Conservation (phyloP, 306 rosid species). For the Malus domestica region DNA sequence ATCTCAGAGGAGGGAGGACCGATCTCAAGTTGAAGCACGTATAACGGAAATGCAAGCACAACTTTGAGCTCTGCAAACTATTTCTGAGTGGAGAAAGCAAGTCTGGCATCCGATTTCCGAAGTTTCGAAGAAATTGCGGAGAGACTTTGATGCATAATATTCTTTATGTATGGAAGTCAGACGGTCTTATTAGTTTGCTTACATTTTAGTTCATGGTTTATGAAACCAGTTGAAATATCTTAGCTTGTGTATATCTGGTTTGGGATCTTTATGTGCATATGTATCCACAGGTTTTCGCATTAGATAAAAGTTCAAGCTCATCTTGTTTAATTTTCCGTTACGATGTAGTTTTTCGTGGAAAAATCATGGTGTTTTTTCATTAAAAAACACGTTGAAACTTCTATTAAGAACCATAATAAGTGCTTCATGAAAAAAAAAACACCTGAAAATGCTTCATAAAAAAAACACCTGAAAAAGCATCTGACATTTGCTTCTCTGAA, state of each 20-base stretch:
- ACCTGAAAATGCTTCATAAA: background rate
- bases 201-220: background rate
- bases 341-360: background rate
- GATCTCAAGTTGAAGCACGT: background rate
- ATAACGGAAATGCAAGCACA: background rate
- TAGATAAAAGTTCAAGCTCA: background rate
- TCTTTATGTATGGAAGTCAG: background rate
- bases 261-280: background rate
- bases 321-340: background rate
- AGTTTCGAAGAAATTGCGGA: background rate
- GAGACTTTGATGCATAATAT: background rate
- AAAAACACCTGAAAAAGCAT: too few relatives aligned
- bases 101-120: background rate
- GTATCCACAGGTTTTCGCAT: background rate
- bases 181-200: background rate
- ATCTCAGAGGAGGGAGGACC: background rate
- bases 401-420: too few relatives aligned
- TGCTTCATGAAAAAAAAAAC: too few relatives aligned
- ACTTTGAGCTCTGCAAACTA: background rate
- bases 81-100: background rate
- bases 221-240: background rate
- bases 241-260: background rate
- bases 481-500: too few relatives aligned
- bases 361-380: background rate
- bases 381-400: background rate